Base-by-base conservation (phyloP, 202 grass and related monocot genomes). In the Musa balbisiana region DNA sequence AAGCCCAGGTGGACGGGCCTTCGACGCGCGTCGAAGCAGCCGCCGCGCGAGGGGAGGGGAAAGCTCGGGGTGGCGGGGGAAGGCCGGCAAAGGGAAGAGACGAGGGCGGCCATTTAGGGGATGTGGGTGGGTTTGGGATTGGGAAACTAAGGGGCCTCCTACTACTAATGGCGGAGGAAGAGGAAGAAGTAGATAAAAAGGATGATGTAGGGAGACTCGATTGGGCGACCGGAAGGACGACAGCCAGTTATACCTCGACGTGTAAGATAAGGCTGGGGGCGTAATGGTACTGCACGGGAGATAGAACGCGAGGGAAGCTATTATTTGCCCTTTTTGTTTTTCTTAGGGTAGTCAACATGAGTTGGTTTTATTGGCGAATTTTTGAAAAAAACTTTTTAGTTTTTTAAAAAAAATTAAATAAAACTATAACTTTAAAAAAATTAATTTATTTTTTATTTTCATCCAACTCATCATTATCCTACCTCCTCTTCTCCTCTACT, bases 21-120 rank as follows among this genome's bases (percentile, higher is more conserved):
- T 49, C 80, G 77, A 16, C 62, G 33, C 15, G 20, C 2, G 23
- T 49, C n/a, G 55, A 56, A 49, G 62, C 62, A 71, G 53, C 29
- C 43, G 51, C 73, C 10, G 6, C 22, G 16, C 0, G 69, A 52
- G 1, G 72, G 26, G 53, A 74, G 53, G n/a, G 53, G 2, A 6
- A 23, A 74, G 4, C 1, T 55, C 19, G 60, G 17, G 60, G 79
- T 59, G 58, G 49, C 63, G 80, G 67, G 20, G 21, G 77, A 71
- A 73, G 74, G 69, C 72, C 64, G 84, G 85, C 82, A 84, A 63
- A 73, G 73, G 24, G 88, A 82, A 82, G 77, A 87, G 52, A 78
- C 69, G 80, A 90, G 85, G 72, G 77, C 73, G 62, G 85, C 82
- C 88, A 90, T 90, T 67, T 49, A 22, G 60, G 17, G 26, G 53